Conservation (phyloP, 352 stramenopile species). For the Pythium aristosporum region DNA sequence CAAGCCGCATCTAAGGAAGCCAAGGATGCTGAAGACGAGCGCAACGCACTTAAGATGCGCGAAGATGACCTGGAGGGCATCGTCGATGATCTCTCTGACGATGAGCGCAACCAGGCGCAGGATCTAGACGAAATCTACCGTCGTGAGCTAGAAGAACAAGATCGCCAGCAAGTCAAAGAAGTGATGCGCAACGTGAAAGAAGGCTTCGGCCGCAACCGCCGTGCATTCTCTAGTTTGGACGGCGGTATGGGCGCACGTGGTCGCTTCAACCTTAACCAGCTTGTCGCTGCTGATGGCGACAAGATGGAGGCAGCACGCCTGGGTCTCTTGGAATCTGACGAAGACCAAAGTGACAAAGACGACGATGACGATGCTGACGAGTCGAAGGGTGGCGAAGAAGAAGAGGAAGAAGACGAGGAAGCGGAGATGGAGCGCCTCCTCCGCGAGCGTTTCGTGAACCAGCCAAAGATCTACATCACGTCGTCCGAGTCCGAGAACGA, state of each 20-base stretch:
- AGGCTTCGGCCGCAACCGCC: constrained; percentile 81
- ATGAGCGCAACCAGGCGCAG: constrained; percentile 62
- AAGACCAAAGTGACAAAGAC: constrained; percentile 62
- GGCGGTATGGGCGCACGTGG: constrained; percentile 57
- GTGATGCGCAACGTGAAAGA: constrained; percentile 90
- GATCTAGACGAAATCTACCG: constrained; percentile 79
- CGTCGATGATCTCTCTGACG: constrained; percentile 84
- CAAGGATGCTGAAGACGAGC: constrained; percentile 79
- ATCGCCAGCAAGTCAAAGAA: constrained; percentile 73
- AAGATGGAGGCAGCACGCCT: constrained; percentile 78
- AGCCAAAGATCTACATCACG: constrained; percentile 87
- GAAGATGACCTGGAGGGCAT: constrained; percentile 84
- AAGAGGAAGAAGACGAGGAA: constrained; percentile 75
- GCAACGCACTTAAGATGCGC: constrained; percentile 65
- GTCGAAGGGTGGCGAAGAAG: constrained; percentile 32
- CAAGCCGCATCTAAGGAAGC: constrained; percentile 65
- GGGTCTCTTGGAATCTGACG: constrained; percentile 76
- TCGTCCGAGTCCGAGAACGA: constrained; percentile 82
- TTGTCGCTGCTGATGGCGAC: constrained; percentile 76
- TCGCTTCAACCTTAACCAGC: constrained; percentile 80
- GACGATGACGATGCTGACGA: constrained; percentile 43
- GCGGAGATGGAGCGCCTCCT: constrained; percentile 80
- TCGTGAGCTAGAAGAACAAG: constrained; percentile 60
- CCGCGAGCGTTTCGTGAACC: constrained; percentile 65
- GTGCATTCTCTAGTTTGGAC: constrained; percentile 61